These are phyloP conservation scores for Saccharomyces hybrid DNA, from an alignment of 1,139 yeast species.

Conservation along the genomic window DNA sequence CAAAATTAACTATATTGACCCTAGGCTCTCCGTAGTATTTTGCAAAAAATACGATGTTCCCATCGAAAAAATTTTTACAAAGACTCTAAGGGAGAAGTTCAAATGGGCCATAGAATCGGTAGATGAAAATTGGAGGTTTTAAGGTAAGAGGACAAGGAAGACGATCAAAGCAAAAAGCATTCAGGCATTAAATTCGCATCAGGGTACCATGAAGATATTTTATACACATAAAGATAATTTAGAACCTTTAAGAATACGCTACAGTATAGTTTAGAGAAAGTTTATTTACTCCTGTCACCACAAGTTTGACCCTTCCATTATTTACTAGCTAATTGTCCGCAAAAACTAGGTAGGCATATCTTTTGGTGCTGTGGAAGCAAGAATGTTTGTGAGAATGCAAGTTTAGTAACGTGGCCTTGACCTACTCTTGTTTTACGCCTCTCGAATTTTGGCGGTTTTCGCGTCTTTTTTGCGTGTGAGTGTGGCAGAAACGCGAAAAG, in stretches of 20 bases:
- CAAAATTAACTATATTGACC: conserved; percentile 91
- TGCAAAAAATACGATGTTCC: conserved; percentile 84
- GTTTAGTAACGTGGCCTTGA: background rate
- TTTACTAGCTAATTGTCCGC: background rate
- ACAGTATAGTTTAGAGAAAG: background rate
- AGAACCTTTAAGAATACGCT: background rate
- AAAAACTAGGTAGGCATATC: background rate
- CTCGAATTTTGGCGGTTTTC: background rate
- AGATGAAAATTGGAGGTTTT: conserved; percentile 83
- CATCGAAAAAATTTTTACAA: conserved; percentile 84
- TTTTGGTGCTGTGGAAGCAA: background rate
- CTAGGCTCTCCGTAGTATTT: conserved; percentile 84
- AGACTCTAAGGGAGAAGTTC: conserved; percentile 85
- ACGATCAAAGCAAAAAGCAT: background rate
- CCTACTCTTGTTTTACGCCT: background rate
- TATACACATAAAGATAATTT: background rate
- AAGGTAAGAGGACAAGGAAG: conserved; percentile 6
- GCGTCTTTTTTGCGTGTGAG: background rate
- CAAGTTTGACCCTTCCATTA: background rate
- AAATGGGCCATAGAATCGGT: conserved; percentile 94
- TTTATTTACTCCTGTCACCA: background rate
- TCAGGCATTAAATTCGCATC: background rate
- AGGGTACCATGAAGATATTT: background rate
- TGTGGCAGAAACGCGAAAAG: background rate
- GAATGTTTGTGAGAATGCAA: background rate